Evolutionary conservation across 176 grass and related monocot species (phyloP), one percentile per base, ranked within the genome.

Genomic region (Triticum urartu): DNA sequence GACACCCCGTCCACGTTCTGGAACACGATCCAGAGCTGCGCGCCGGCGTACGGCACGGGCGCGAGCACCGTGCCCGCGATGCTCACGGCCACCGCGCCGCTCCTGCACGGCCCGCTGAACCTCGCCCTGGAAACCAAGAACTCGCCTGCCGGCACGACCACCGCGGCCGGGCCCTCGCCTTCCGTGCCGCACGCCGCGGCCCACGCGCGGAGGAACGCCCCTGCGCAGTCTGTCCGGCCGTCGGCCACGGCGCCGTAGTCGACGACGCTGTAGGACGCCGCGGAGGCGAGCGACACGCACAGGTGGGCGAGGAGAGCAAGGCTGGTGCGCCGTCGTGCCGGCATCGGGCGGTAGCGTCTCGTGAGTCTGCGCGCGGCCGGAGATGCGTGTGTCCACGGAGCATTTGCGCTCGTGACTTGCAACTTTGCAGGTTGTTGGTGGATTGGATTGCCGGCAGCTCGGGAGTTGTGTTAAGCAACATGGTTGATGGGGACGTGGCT

Each of bases 1-100:
- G 89, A 72, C 80, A 94, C 22, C 6, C 92, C 92, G 34, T 89
- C 26, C 13, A 94, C 87, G 63, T 91, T 79, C 86, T 94, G 50
- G 65, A 94, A 87, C 80, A 63, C 72, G 28, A 94, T 85, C 92
- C 92, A 94, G 11, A 40, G 39, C 64, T 60, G 62, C 22, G 30
- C 38, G 20, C 20, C 28, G 42, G 42, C 68, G 81, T 91, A 88
- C 13, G 83, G 68, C 24, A 35, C 7, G 2, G 89, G 84, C 50
- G 92, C 86, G 17, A 94, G 59, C 18, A 94, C 48, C 38, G 89
- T 89, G 10, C 89, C 92, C 5, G 58, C 3, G 68, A 94, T 82
- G 83, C 38, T 59, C 35, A 94, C 33, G 65, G 39, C 35, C 61
- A 89, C 34, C 43, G 40, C 38, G 35, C 21, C 69, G 52, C 83